Evolutionary conservation across 1,284 basidiomycete genomes (phyloP), one percentile per base, ranked within the genome.

Genomic region (Uromyces viciae-fabae): DNA sequence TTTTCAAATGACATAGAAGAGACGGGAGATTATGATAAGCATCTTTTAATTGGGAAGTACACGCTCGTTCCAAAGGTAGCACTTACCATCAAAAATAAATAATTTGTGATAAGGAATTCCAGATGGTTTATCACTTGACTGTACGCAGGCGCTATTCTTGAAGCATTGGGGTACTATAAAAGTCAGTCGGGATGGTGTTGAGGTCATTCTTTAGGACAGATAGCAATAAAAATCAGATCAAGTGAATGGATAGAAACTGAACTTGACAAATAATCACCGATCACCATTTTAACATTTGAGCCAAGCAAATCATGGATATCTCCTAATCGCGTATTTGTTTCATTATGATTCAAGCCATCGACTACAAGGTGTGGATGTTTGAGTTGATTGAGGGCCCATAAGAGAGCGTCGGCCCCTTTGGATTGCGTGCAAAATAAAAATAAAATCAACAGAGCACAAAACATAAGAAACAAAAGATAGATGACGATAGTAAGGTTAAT

Each of bases 191-290:
- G 33, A 14, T 75, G n/a, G 8, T 4, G 15, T 31, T 2, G 5
- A 15, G 33, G 56, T 25, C 22, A 40, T n/a, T 36, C n/a, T 36
- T 8, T 25, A 36, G 33, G 31, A 38, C 8, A 25, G 42, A 52
- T 19, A 33, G 22, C 28, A 14, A 7, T 22, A 66, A 17, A 15
- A 38, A 9, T 25, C 3, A 36, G 60, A 8, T 22, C n/a, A 49
- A 11, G 28, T 54, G 28, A 38, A 38, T 25, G 52, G 28, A 60
- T 19, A 60, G 5, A 33, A 38, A n/a, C 17, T n/a, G 19, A n/a
- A 72, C 77, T 66, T 72, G 77, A 79, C 4, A 79, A 36, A 79
- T 79, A 79, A 33, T 79, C 77, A 31, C 77, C 77, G 31, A 79
- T 58, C 25, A 72, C 68, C 77, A 79, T 79, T 38, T 69, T 79